Evolutionary conservation across 768 basidiomycete species (phyloP).

Genomic region (Lenzites betulinus): DNA sequence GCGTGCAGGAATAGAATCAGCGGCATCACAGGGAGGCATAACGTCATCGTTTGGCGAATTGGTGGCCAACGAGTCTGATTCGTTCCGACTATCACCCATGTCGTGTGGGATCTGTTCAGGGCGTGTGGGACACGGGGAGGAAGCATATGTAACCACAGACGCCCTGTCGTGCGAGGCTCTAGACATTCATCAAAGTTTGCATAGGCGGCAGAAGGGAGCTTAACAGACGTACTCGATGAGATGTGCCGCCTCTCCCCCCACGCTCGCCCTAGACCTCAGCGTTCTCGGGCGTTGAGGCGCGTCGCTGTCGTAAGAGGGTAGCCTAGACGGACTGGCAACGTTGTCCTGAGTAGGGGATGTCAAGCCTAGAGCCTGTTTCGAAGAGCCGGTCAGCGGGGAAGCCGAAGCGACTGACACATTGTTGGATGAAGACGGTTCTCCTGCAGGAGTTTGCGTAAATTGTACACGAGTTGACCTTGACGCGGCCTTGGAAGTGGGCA

Average conservation of each 20-base stretch:
- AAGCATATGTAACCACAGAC: constrained; percentile 5
- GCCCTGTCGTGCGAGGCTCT: constrained; percentile 1
- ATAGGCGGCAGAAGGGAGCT: neutral
- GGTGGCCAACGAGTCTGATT: neutral
- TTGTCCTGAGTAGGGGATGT: neutral
- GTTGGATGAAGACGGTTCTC: neutral
- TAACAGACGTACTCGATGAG: neutral
- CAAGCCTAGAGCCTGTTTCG: neutral
- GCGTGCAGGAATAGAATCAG: constrained; percentile 3
- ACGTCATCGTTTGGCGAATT: neutral
- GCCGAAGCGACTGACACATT: neutral
- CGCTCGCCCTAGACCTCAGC: neutral
- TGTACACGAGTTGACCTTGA: neutral
- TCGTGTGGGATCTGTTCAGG: neutral
- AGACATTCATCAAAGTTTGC: neutral
- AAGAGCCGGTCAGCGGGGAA: neutral
- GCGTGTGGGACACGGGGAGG: neutral
- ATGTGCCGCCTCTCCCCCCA: neutral
- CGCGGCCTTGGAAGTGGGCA: neutral
- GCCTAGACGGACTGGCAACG: neutral
- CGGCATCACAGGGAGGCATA: neutral
- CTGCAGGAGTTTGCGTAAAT: neutral
- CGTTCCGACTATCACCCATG: neutral
- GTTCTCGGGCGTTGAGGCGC: neutral
- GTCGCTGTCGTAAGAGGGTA: neutral